Evolutionary conservation across 148 eudicot species (phyloP).

Genomic region (Cornus florida): DNA sequence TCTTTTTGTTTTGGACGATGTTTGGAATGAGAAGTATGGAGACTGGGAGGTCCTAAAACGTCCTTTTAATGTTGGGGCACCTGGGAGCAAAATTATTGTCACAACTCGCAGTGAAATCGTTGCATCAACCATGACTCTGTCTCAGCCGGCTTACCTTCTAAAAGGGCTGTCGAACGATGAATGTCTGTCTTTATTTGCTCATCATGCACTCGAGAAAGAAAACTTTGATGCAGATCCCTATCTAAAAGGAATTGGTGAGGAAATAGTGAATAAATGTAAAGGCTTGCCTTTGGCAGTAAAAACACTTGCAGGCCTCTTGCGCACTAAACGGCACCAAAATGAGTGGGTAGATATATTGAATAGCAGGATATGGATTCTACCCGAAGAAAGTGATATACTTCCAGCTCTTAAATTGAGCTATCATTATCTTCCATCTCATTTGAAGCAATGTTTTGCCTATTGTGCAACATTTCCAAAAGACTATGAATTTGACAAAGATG

Average conservation of each 20-base stretch:
- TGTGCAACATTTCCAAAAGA: slow-evolving; percentile 28
- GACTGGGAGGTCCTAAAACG: background rate
- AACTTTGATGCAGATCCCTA: background rate
- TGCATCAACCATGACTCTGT: slow-evolving; percentile 10
- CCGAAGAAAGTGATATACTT: background rate
- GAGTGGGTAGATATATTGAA: slow-evolving; percentile 21
- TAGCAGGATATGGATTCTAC: background rate
- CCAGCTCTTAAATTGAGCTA: slow-evolving; percentile 24
- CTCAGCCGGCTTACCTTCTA: slow-evolving; percentile 3
- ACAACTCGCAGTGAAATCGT: slow-evolving; percentile 12
- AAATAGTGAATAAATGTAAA: slow-evolving; percentile 19
- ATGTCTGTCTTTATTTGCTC: background rate
- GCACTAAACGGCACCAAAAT: slow-evolving; percentile 1
- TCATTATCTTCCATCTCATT: slow-evolving; percentile 22
- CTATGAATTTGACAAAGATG: slow-evolving; percentile 20
- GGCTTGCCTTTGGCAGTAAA: slow-evolving; percentile 32
- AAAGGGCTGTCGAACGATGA: background rate
- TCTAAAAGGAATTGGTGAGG: slow-evolving; percentile 5
- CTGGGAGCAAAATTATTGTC: slow-evolving; percentile 23
- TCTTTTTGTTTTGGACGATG: background rate
- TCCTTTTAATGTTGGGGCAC: slow-evolving; percentile 8
- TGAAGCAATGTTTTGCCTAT: slow-evolving; percentile 24
- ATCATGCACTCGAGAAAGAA: background rate
- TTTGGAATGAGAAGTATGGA: slow-evolving; percentile 15
- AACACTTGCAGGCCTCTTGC: slow-evolving; percentile 20